Conservation (phyloP, 129 eudicot genomes). For the Glebionis coronaria region DNA sequence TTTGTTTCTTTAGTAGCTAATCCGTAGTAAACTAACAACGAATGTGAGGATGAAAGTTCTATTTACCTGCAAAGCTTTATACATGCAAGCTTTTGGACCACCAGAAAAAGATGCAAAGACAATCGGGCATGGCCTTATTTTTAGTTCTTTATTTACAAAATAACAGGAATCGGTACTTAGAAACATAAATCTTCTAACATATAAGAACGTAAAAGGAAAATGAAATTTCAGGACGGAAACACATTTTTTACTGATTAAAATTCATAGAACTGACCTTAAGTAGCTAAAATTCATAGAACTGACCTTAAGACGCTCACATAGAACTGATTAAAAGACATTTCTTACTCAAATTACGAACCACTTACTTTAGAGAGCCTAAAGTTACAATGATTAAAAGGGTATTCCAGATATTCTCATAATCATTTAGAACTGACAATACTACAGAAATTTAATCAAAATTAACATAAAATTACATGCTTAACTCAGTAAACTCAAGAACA, state of each 20-base stretch:
- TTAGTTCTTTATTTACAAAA: conserved; percentile 55
- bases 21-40: not conserved
- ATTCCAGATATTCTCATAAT: too few relatives aligned
- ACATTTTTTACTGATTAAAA: not conserved
- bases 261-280: conserved; percentile 15
- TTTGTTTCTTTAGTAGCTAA: conserved; percentile 12
- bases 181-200: too few relatives aligned
- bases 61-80: conserved; percentile 89
- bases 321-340: too few relatives aligned
- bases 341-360: too few relatives aligned
- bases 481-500: too few relatives aligned
- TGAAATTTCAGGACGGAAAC: not conserved
- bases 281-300: too few relatives aligned
- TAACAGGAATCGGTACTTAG: conserved; percentile 17
- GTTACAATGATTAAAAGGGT: too few relatives aligned
- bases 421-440: too few relatives aligned
- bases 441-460: too few relatives aligned
- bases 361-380: too few relatives aligned
- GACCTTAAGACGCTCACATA: conserved; percentile 79
- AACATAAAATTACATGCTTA: too few relatives aligned
- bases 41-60: conserved; percentile 13
- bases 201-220: conserved; percentile 3
- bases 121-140: conserved; percentile 68
- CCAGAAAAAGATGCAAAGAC: conserved; percentile 91
- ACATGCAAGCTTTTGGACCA: conserved; percentile 96